These are phyloP conservation scores for Aspergillus eucalypticola DNA, from an alignment of 2,329 filamentous ascomycete genomes.

Conservation along the genomic window DNA sequence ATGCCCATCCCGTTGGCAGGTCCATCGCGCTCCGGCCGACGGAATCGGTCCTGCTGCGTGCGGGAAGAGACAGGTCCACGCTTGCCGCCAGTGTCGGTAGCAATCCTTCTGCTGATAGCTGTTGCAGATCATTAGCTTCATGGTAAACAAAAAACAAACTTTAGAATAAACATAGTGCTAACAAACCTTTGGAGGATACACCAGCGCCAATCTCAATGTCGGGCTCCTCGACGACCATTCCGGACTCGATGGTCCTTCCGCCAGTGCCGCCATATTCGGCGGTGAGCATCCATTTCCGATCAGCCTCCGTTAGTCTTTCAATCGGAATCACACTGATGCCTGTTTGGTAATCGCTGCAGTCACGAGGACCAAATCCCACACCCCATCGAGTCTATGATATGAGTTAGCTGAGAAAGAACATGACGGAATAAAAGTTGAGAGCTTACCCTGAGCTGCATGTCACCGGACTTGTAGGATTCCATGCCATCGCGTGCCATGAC, in stretches of 20 bases:
- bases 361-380: slow-evolving; percentile 92
- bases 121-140: slow-evolving; percentile 1
- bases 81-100: slow-evolving; percentile 52
- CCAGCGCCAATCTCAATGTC: slow-evolving; percentile 98
- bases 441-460: slow-evolving; percentile 71
- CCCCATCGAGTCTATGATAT: slow-evolving; percentile 81
- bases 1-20: slow-evolving; percentile 26
- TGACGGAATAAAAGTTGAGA: not conserved
- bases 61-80: slow-evolving; percentile 52
- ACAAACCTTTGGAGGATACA: slow-evolving; percentile 82
- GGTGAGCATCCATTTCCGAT: slow-evolving; percentile 94
- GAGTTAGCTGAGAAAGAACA: slow-evolving; percentile 23
- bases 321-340: slow-evolving; percentile 94
- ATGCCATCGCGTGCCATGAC: slow-evolving; percentile 81
- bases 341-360: slow-evolving; percentile 93
- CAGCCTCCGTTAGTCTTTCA: slow-evolving; percentile 86
- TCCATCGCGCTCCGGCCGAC: slow-evolving; percentile 38
- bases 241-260: slow-evolving; percentile 73
- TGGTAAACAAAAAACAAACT: not conserved
- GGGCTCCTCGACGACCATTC: slow-evolving; percentile 91
- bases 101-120: slow-evolving; percentile 55
- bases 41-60: slow-evolving; percentile 34
- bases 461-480: slow-evolving; percentile 73
- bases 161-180: not conserved
- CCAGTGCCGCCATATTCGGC: slow-evolving; percentile 93